Base-by-base conservation (phyloP, 176 grass and related monocot species). In the Eragrostis nindensis region DNA sequence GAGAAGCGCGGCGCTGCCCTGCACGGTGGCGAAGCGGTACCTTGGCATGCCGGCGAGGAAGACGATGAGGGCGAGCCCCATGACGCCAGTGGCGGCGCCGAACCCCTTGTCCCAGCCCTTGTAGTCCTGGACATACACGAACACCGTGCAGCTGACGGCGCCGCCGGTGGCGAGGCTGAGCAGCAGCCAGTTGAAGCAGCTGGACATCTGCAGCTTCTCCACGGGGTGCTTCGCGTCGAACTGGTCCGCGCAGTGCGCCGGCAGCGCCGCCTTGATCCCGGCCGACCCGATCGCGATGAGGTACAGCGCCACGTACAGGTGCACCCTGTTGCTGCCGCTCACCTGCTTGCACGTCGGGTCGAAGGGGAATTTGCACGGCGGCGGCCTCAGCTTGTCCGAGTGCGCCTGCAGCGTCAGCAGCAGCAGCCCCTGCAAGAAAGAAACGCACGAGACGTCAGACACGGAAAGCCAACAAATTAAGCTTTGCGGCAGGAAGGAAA, bases 121-220 rank as follows among this genome's bases (percentile, higher is more conserved):
- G 3, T 48, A 2, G 52, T 75, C 29, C 87, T 93, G 72, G 42
- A 97, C 32, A 82, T 84, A 97, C 15, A 97, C 84, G 70, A 94
- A 70, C 18, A 92, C 26, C 10, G 91, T 97, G 66, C 91, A 80
- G 41, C 91, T 90, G 47, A 97, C 3, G 67, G 73, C 73, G 0
- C 84, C 87, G 7, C 94, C 94, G 44, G 70, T 1, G 21, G 78
- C 80, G 27, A 94, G 10, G 53, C 82, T 83, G 3, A 97, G 87
- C 75, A 94, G 66, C 63, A 97, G 76, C 87, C 87, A 94, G 87
- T 97, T 97, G 94, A 97, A 97, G 94, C 87, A 94, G 62, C 86
- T 94, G 39, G 91, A 91, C 65, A 91, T 88, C 61, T 87, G 84
- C 11, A 62, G 67, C 77, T 38, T 54, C 82, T 91, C 89, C 73